Evolutionary conservation across 2,329 filamentous ascomycete species (phyloP).

Genomic region (Pyrenophora tritici-repentis): DNA sequence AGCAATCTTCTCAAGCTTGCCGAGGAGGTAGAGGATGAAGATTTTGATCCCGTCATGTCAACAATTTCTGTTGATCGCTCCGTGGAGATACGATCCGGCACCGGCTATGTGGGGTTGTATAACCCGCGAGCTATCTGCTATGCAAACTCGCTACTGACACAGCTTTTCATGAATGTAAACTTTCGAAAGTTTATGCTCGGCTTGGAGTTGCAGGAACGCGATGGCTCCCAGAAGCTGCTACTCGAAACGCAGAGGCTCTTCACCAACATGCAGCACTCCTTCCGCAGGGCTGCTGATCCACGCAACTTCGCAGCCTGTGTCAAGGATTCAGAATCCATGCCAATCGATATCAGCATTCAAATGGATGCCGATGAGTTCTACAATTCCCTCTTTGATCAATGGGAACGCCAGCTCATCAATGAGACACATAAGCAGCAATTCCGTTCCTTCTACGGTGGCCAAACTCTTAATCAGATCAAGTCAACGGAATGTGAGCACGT

Average conservation of each 20-base stretch:
- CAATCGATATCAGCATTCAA: conserved; percentile 85
- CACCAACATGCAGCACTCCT: conserved; percentile 81
- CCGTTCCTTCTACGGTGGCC: conserved; percentile 85
- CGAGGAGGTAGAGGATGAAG: conserved; percentile 23
- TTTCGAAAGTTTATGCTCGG: conserved; percentile 84
- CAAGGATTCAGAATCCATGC: conserved; percentile 78
- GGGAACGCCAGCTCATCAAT: conserved; percentile 78
- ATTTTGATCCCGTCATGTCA: conserved; percentile 64
- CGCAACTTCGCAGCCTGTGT: conserved; percentile 73
- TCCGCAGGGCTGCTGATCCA: conserved; percentile 74
- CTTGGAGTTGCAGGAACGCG: conserved; percentile 57
- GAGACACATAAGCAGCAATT: conserved; percentile 72
- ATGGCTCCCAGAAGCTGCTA: conserved; percentile 69
- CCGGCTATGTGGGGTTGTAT: conserved; percentile 84
- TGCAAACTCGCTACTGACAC: conserved; percentile 89
- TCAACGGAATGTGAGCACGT: conserved; percentile 94
- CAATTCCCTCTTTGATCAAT: conserved; percentile 87
- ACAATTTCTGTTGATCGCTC: conserved; percentile 61
- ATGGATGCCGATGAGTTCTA: conserved; percentile 99
- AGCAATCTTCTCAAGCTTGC: conserved; percentile 36
- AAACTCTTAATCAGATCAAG: conserved; percentile 91
- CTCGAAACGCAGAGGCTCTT: conserved; percentile 81
- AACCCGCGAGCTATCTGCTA: conserved; percentile 98
- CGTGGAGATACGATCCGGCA: conserved; percentile 72
- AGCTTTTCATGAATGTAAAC: conserved; percentile 91